Evolutionary conservation across 495 filamentous ascomycete species (phyloP), one percentile per base, ranked within the genome.

Genomic region (Hyaloscypha variabilis): DNA sequence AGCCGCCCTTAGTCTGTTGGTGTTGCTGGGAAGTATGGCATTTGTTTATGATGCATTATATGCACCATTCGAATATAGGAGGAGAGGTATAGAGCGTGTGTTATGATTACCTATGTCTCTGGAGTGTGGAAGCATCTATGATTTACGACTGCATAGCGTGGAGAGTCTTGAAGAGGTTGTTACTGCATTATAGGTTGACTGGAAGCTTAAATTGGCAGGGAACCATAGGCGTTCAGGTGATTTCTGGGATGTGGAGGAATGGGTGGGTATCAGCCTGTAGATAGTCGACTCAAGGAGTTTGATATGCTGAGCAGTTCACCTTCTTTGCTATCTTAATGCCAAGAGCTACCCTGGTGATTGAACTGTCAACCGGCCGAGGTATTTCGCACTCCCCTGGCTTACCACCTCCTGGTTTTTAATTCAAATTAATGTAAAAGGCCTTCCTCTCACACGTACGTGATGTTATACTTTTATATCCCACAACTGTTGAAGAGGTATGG

Each of bases 1-100:
- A 68, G 67, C 66, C 67, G 69, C 28, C 23, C 31, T 72, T 13
- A 67, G 63, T 62, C 21, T 65, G 19, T 39, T 64, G 13, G 54
- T 67, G 39, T 46, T 46, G 39, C 39, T 46, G 39, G 17, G 11
- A 46, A 46, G 39, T 46, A 14, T 46, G 11, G 17, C 19, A 17
- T 46, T 46, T 46, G 39, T 46, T 4, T 19, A 46, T 46, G 39
- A 46, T 46, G 39, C 17, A 46, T 34, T 34, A 34, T 34, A 34
- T 34, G 2, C 1, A 34, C 31, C 31, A 34, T 46, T 46, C 19
- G 39, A 10, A 42, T 46, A 46, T 46, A 46, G 39, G 6, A 11
- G 39, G 13, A 10, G 6, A 46, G 19, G 39, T 46, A 8, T 46
- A 46, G 39, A 46, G 8, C 11, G 8, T 46, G 17, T 46, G 39